These are phyloP conservation scores for Paraleonurus japonicus DNA, from an alignment of 257 asterid genomes.

Conservation along the genomic window DNA sequence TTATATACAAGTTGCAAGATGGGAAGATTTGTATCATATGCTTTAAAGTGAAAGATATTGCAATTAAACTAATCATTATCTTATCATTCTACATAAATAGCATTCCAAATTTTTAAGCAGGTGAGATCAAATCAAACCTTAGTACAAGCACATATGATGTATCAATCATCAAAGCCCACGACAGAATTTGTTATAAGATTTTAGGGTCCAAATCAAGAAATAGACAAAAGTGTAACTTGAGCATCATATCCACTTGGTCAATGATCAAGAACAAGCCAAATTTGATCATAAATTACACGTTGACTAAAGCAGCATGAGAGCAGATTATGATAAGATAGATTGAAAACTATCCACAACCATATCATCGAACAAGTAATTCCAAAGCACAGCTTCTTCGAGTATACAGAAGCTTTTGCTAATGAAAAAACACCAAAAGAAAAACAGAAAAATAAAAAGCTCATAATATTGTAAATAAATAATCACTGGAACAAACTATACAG, in stretches of 20 bases:
- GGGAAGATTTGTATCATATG: no score
- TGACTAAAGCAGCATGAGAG: not conserved
- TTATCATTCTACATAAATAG: not conserved
- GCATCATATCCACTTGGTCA: not conserved
- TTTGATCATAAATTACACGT: not conserved
- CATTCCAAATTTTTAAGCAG: not conserved
- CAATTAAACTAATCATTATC: not conserved
- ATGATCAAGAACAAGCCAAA: not conserved
- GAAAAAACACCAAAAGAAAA: not conserved
- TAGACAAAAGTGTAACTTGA: not conserved
- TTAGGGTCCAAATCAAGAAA: not conserved
- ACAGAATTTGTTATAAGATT: not conserved
- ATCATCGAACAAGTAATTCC: not conserved
- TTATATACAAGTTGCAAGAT: no score
- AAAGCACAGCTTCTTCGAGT: not conserved
- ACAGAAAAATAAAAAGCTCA: not conserved
- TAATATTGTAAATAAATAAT: not conserved
- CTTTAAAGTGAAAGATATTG: not conserved
- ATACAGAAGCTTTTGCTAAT: slow-evolving; percentile 2
- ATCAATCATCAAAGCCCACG: not conserved
- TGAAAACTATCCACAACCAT: slow-evolving; percentile 2
- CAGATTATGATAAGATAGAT: not conserved
- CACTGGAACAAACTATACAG: slow-evolving; percentile 5
- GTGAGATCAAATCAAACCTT: not conserved
- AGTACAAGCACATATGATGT: not conserved